phyloP scores from a whole-genome alignment of 2,329 filamentous ascomycete species.

The Calonectria pteridis region DNA sequence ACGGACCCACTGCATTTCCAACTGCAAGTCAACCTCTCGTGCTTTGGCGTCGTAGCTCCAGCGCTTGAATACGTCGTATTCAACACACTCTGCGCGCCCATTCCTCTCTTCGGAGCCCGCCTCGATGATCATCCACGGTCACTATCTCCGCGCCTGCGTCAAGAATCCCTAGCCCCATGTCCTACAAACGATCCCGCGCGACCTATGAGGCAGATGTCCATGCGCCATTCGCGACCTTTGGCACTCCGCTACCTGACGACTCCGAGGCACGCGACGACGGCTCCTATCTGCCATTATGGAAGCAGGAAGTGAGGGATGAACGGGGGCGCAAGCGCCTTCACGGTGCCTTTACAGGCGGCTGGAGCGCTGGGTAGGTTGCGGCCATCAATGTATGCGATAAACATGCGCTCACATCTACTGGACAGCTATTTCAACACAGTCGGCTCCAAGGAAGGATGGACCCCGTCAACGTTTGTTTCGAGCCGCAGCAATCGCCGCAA shows the following conservation, averaged over 20 bases:
- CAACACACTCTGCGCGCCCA: neutral
- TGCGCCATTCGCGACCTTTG: conserved; percentile 83
- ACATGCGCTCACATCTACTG: conserved; percentile 26
- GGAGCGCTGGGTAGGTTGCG: conserved; percentile 85
- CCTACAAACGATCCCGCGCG: conserved; percentile 82
- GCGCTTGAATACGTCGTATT: neutral
- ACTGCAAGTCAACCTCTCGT: neutral
- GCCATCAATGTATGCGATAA: neutral
- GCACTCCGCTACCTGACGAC: conserved; percentile 87
- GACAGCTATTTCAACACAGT: conserved; percentile 95
- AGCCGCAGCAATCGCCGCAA: conserved; percentile 84
- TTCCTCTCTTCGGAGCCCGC: neutral
- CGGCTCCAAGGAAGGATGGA: conserved; percentile 98
- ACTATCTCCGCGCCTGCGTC: conserved; percentile 9
- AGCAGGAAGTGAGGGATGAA: conserved; percentile 97
- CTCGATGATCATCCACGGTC: conserved; percentile 17
- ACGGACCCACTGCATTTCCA: conserved; percentile 15
- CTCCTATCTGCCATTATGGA: conserved; percentile 95
- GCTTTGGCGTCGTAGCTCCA: conserved; percentile 16
- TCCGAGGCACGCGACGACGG: conserved; percentile 86
- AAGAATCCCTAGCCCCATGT: conserved; percentile 64
- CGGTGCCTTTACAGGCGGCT: conserved; percentile 96
- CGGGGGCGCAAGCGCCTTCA: conserved; percentile 90
- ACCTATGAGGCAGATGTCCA: conserved; percentile 82
- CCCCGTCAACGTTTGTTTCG: conserved; percentile 90